Evolutionary conservation across 768 basidiomycete genomes (phyloP), one percentile per base, ranked within the genome.

Genomic region (Leucocoprinus birnbaumii): DNA sequence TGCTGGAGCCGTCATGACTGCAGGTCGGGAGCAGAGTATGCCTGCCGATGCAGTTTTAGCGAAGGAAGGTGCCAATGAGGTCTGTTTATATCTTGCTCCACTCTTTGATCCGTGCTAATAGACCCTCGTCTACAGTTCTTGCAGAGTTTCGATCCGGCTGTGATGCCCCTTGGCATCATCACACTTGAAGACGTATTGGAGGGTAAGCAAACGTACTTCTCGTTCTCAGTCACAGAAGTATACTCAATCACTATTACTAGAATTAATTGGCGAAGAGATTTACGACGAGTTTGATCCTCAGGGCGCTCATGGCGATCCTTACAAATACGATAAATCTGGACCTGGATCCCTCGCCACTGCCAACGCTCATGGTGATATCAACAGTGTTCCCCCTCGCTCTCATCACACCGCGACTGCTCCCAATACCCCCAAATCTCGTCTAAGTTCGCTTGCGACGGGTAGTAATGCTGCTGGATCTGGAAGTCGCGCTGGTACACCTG

Each of bases 181-280:
- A 96, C 94, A 0, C 78, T 96, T 2, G 94, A 96, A 69, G 94
- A 96, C 59, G 90, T 96, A 8, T 76, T 96, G 9, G 94, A 96
- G 82, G 89, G 89, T 87, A 49, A 19, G 64, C 45, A 24, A 5
- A 19, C n/a, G n/a, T 44, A n/a, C 9, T 5, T 18, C 35, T 18
- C 5, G 3, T 35, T 31, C 27, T 34, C 3, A 18, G 14, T 21
- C 8, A n/a, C 44, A 45, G 11, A 31, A 31, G 31, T 24, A 25
- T 25, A 38, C 16, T 9, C 3, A 11, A 14, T 42, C 37, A 31
- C 24, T 48, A 2, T 2, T 3, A 48, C 14, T 61, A 91, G 93
- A 94, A 65, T 77, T 95, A 10, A 94, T 95, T 53, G 93, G 93
- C 13, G 91, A 94, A 71, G 93, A 94, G 63, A 94, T 95, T 50